These are phyloP conservation scores for Fusarium sp. DNA, from an alignment of 2,329 filamentous ascomycete species.

Conservation along the genomic window DNA sequence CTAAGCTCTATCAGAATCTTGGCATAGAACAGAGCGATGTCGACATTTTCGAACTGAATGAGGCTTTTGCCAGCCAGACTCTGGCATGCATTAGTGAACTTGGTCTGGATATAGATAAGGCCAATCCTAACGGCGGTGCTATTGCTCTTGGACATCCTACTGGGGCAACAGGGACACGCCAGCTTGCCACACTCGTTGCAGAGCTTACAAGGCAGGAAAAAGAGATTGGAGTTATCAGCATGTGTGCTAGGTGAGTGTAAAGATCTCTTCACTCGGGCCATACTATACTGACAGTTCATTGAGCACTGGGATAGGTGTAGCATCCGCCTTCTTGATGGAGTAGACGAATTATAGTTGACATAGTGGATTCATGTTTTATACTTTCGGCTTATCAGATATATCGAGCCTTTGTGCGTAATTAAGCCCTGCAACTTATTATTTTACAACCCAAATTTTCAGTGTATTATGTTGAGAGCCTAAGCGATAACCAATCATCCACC, in stretches of 20 bases:
- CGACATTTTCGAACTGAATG: constrained; percentile 90
- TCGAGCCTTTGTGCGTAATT: too few species aligned
- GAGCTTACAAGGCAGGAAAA: not conserved
- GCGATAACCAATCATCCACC: not conserved
- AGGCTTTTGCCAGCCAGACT: constrained; percentile 75
- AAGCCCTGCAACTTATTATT: too few species aligned
- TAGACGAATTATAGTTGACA: too few species aligned
- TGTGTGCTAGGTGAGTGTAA: constrained; percentile 23
- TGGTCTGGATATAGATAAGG: constrained; percentile 73
- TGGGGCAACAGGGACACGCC: constrained; percentile 76
- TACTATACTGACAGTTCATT: fast-evolving
- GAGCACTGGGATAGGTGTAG: not conserved
- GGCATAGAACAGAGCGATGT: constrained; percentile 76
- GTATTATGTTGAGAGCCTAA: too few species aligned
- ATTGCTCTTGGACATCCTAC: constrained; percentile 92
- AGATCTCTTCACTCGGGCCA: fast-evolving
- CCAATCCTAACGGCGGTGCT: constrained; percentile 92
- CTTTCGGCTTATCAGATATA: too few species aligned
- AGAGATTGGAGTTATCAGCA: constrained; percentile 25
- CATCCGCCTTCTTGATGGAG: not conserved
- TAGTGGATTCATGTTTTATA: too few species aligned
- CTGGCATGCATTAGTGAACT: constrained; percentile 77
- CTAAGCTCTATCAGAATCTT: constrained; percentile 74
- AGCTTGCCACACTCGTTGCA: constrained; percentile 8
- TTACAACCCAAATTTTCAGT: too few species aligned